Evolutionary conservation across 2,329 filamentous ascomycete genomes (phyloP).

Genomic region (Apiospora marii): DNA sequence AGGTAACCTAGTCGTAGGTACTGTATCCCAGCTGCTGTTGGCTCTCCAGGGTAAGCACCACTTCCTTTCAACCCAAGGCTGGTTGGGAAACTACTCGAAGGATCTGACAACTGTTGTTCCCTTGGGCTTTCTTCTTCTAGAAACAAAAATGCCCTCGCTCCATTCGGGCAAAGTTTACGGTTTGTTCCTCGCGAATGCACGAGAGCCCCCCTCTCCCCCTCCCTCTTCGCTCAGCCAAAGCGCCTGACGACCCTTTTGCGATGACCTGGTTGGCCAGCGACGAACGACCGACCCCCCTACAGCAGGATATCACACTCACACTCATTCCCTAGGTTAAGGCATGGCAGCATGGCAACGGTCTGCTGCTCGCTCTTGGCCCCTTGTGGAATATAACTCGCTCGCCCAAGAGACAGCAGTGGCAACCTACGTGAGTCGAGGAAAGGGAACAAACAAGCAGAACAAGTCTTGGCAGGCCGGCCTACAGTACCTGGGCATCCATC

Average conservation of each 20-base stretch:
- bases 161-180: conserved; percentile 12
- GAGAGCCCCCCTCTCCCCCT: background rate
- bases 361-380: background rate
- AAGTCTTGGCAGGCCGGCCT: background rate
- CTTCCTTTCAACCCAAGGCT: no score
- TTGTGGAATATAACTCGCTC: background rate
- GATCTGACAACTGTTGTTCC: background rate
- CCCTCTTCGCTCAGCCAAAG: conserved; percentile 12
- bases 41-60: background rate
- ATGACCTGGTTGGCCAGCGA: conserved; percentile 9
- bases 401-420: background rate
- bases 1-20: no score
- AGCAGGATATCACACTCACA: conserved; percentile 18
- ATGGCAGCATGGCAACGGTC: background rate
- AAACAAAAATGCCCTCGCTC: background rate
- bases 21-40: background rate
- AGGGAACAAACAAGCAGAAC: background rate
- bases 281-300: background rate
- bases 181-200: background rate
- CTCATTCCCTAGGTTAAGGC: background rate
- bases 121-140: background rate
- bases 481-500: background rate
- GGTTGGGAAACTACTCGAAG: background rate
- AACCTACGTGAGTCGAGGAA: background rate
- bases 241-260: conserved; percentile 5